These are phyloP conservation scores for Taphrina flavorubra DNA, from an alignment of 1,139 yeast genomes.

Conservation along the genomic window DNA sequence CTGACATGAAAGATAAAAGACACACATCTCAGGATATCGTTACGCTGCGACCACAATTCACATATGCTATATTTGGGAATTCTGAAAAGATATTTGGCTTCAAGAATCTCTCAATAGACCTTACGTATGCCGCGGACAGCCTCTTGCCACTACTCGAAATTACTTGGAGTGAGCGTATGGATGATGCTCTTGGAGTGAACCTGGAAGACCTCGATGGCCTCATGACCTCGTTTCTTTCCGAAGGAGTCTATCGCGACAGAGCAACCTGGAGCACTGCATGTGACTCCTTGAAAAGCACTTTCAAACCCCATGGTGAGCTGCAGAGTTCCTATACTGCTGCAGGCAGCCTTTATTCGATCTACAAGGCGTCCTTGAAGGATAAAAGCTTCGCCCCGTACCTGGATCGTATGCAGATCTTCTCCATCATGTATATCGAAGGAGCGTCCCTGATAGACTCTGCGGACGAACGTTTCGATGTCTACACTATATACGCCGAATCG, in stretches of 20 bases:
- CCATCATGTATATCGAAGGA: constrained; percentile 86
- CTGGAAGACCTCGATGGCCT: constrained; percentile 55
- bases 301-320: constrained; percentile 59
- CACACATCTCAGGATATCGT: constrained; percentile 39
- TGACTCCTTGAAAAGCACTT: constrained; percentile 56
- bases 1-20: background rate
- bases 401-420: constrained; percentile 75
- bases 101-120: constrained; percentile 60
- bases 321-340: constrained; percentile 54
- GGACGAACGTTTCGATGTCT: constrained; percentile 76
- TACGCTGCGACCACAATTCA: constrained; percentile 65
- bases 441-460: constrained; percentile 82
- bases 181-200: constrained; percentile 49
- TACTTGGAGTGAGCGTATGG: constrained; percentile 61
- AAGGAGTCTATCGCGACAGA: constrained; percentile 48
- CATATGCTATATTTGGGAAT: constrained; percentile 93
- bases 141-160: constrained; percentile 55
- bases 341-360: constrained; percentile 53
- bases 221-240: constrained; percentile 66
- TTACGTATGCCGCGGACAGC: constrained; percentile 22
- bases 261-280: constrained; percentile 48
- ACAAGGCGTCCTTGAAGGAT: constrained; percentile 50
- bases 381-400: constrained; percentile 48
- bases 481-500: constrained; percentile 51
- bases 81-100: constrained; percentile 88